Evolutionary conservation across 805 yeast species (phyloP), one percentile per base, ranked within the genome.

Genomic region (Lipomyces yamanashiensis): DNA sequence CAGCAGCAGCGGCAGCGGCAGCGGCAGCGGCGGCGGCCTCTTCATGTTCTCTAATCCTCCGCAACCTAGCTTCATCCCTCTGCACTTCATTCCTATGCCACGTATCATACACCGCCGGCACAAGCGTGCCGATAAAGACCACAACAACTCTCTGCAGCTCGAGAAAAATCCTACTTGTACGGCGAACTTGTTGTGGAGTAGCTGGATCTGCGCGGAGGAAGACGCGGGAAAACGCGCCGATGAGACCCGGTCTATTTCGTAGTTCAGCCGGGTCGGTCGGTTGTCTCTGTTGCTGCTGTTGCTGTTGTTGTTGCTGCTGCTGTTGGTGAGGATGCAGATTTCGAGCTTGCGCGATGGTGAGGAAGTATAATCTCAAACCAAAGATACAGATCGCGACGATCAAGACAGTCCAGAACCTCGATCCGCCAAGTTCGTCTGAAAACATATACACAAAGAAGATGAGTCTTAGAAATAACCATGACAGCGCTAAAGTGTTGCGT

Each of bases 61-160:
- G 52, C 34, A 36, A 19, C 12, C 47, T 37, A 39, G 41, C 47
- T 23, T 63, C 67, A 17, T 56, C 59, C 2, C 56, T 44, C 37
- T 41, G 61, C 34, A 53, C 39, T 39, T 66, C 69, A 43, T 58
- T 61, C 23, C 69, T 39, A 39, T 61, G 66, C 70, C 71, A 68
- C n/a, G 61, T 54, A 33, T 68, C 71, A 47, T 68, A 66, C n/a
- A 68, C 60, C 2, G 64, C 55, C 41, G 71, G 71, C n/a, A 68
- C 45, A 19, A 68, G 48, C 44, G 67, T 67, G 23, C 63, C 69
- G 28, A 68, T 36, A 37, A 68, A 68, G 36, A 68, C 58, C 7
- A 68, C 49, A 19, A 67, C 54, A n/a, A 39, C 62, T 7, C 67
- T 44, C 53, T 67, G 59, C 15, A 54, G 9, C 36, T 66, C 66